A percentile compares a stretch with the other conserved stretches of the same genome.
These are phyloP conservation scores for Albizia julibrissin DNA, from an alignment of 306 rosid species.

Conservation along the genomic window DNA sequence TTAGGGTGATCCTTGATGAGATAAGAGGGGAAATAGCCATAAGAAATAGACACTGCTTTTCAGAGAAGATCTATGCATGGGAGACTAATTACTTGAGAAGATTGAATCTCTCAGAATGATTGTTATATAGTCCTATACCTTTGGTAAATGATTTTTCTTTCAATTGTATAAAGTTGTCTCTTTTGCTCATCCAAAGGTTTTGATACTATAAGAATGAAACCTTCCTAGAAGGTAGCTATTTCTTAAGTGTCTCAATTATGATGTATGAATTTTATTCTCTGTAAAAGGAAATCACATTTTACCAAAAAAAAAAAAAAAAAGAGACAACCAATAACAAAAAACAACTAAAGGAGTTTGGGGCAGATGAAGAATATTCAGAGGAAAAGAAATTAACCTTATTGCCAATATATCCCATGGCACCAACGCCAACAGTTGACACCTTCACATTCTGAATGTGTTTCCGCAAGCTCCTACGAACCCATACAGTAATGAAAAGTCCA, in stretches of 20 bases:
- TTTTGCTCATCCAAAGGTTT: background rate
- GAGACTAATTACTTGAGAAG: no score
- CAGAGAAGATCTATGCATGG: no score
- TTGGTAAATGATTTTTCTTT: background rate
- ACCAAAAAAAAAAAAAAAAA: background rate
- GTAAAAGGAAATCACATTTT: background rate
- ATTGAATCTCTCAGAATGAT: background rate
- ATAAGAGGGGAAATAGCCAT: no score
- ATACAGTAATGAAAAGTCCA: constrained; percentile 85
- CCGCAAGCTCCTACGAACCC: constrained; percentile 96
- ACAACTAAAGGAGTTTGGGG: background rate
- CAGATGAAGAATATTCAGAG: background rate
- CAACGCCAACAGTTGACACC: constrained; percentile 98
- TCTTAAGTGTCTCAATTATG: background rate
- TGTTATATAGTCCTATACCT: background rate
- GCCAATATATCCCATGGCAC: constrained; percentile 97
- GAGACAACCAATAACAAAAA: background rate
- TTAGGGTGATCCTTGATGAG: no score
- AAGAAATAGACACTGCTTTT: no score
- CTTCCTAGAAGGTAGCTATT: background rate
- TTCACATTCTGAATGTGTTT: constrained; percentile 87
- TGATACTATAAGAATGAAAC: background rate
- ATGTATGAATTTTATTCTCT: background rate
- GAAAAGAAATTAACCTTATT: constrained; percentile 76
- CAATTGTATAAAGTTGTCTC: background rate